Conservation (phyloP, 2,329 filamentous ascomycete species). For the Cytospora chrysosperma region DNA sequence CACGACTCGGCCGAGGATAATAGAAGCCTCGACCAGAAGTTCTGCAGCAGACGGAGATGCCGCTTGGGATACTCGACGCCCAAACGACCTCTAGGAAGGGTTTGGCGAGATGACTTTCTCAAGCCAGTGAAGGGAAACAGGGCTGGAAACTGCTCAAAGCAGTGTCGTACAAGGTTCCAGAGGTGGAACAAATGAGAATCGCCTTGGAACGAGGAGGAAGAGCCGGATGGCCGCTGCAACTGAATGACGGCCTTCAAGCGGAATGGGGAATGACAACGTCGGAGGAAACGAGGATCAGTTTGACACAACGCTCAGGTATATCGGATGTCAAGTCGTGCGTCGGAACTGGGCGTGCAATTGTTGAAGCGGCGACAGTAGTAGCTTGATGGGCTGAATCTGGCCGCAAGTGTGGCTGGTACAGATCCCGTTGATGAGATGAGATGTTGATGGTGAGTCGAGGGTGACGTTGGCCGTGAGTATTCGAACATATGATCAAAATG, state of each 20-base stretch:
- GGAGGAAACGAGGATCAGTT: not conserved
- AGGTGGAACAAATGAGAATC: not conserved
- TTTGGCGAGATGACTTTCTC: slow-evolving; percentile 20
- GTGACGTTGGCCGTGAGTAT: not conserved
- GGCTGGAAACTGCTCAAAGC: not conserved
- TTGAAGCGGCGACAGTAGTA: too few species aligned
- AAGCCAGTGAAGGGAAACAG: not conserved
- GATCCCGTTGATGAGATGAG: not conserved
- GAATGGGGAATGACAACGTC: not conserved
- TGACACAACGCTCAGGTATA: not conserved
- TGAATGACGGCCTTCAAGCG: not conserved
- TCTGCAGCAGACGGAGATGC: not conserved
- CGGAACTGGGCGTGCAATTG: too few species aligned
- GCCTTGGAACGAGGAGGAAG: not conserved
- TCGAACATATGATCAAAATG: not conserved
- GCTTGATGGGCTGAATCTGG: too few species aligned
- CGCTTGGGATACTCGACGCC: not conserved
- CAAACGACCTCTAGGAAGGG: not conserved
- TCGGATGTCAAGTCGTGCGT: too few species aligned
- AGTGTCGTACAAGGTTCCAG: not conserved
- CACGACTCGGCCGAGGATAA: not conserved
- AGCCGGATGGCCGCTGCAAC: not conserved
- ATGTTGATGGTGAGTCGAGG: not conserved
- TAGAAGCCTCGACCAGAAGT: not conserved
- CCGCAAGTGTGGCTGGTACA: too few species aligned